Evolutionary conservation across 345 rosid species (phyloP).

Genomic region (Crucihimalaya himalaica): DNA sequence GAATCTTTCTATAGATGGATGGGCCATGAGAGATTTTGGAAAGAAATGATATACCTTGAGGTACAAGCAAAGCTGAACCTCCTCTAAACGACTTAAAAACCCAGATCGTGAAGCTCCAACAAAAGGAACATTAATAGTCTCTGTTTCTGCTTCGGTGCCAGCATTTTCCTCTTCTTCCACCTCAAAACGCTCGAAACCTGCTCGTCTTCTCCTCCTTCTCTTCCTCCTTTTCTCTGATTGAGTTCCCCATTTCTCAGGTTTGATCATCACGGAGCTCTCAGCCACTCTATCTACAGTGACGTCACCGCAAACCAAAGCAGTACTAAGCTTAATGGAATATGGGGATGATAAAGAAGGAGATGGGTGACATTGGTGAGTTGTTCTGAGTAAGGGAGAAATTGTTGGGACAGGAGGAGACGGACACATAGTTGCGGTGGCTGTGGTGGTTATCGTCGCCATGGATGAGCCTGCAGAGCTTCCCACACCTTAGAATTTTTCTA

Average conservation of each 20-base stretch:
- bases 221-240: slow-evolving; percentile 46
- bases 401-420: slow-evolving; percentile 49
- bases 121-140: not conserved
- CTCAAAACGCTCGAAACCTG: slow-evolving; percentile 31
- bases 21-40: not conserved
- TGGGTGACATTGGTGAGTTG: slow-evolving; percentile 40
- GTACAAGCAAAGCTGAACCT: slow-evolving; percentile 52
- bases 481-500: slow-evolving; percentile 22
- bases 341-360: slow-evolving; percentile 38
- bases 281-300: slow-evolving; percentile 35
- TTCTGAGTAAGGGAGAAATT: slow-evolving; percentile 38
- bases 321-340: slow-evolving; percentile 33
- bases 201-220: slow-evolving; percentile 47
- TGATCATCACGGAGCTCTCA: slow-evolving; percentile 38
- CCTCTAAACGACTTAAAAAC: slow-evolving; percentile 47
- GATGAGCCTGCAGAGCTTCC: slow-evolving; percentile 38
- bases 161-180: slow-evolving; percentile 34
- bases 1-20: not conserved
- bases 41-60: slow-evolving; percentile 44
- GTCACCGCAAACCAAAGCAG: slow-evolving; percentile 29
- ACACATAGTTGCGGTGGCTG: slow-evolving; percentile 45
- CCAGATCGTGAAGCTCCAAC: slow-evolving; percentile 39
- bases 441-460: slow-evolving; percentile 45
- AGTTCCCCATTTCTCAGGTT: slow-evolving; percentile 40
- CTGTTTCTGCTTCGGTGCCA: slow-evolving; percentile 15